Conservation (phyloP, 345 rosid species). For the Ceriops zippeliana region DNA sequence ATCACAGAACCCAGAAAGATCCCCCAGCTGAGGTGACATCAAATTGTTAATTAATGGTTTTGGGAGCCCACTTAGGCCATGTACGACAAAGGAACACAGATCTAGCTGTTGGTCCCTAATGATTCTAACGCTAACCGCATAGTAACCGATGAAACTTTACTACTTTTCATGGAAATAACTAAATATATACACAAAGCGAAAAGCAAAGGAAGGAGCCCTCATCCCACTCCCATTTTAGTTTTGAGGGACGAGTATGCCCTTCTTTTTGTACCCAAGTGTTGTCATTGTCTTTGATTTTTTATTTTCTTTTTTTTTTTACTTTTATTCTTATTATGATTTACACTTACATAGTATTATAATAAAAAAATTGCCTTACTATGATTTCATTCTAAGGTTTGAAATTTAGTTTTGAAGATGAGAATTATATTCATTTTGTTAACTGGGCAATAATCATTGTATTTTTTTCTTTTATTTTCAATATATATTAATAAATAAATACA, state of each 20-base stretch:
- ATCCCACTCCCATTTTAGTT: not conserved
- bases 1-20: no score
- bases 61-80: conserved; percentile 23
- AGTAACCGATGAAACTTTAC: conserved; percentile 43
- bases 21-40: no score
- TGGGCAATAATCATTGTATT: no score
- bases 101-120: conserved; percentile 16
- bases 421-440: no score
- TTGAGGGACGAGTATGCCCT: conserved; percentile 13
- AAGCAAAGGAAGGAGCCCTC: conserved; percentile 19
- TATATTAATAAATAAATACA: no score
- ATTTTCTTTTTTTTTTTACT: not conserved
- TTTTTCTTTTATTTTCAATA: no score
- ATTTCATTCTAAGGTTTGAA: no score
- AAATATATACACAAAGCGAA: conserved; percentile 30
- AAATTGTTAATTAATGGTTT: not conserved
- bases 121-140: conserved; percentile 15
- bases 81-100: conserved; percentile 33
- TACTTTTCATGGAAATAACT: conserved; percentile 42
- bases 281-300: not conserved
- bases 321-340: no score
- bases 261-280: conserved; percentile 5
- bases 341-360: no score
- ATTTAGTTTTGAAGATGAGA: no score
- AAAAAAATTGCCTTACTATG: no score